These are phyloP conservation scores for Plantago coronopus DNA, from an alignment of 305 asterid species.

Conservation along the genomic window DNA sequence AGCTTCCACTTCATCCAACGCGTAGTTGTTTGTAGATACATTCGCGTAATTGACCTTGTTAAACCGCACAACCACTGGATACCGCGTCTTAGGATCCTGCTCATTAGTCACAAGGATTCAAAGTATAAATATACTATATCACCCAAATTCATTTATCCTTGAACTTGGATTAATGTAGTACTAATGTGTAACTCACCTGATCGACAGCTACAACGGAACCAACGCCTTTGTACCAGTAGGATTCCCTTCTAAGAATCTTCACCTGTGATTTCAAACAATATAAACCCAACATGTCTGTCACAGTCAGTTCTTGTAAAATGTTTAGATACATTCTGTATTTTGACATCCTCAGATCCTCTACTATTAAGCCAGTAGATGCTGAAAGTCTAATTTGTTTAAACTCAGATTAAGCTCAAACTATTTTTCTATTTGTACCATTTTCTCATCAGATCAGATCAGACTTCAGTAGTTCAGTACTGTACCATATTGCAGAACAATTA, in stretches of 20 bases:
- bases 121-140: background rate
- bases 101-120: background rate
- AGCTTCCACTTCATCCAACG: conserved; percentile 67
- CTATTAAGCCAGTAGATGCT: no score
- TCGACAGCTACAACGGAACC: conserved; percentile 83
- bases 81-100: conserved; percentile 79
- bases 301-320: no score
- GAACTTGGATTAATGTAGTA: background rate
- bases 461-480: no score
- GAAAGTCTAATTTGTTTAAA: no score
- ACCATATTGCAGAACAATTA: no score
- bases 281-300: no score
- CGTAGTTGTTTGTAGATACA: conserved; percentile 83
- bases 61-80: conserved; percentile 82
- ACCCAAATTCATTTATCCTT: background rate
- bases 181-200: conserved; percentile 53
- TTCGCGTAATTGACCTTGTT: conserved; percentile 78
- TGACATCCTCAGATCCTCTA: no score
- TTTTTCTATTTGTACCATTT: no score
- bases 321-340: no score
- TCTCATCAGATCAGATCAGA: no score
- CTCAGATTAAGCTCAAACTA: no score
- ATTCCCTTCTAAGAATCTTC: conserved; percentile 73
- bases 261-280: conserved; percentile 41
- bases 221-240: conserved; percentile 74